Conservation (phyloP, 768 basidiomycete species). For the Russula foetens region DNA sequence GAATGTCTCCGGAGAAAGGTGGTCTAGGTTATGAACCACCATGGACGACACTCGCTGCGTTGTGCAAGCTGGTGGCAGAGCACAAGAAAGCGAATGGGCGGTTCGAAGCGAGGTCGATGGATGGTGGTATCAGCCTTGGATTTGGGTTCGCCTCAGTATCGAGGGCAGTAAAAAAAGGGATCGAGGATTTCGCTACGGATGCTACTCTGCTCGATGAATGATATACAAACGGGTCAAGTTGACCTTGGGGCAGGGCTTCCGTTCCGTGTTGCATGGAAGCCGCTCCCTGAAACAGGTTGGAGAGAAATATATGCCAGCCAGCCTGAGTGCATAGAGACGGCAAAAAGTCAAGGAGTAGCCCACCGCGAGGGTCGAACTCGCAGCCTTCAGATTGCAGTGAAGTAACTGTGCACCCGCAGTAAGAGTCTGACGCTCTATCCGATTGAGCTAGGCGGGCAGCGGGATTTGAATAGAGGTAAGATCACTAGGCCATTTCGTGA, state of each 20-base stretch:
- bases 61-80: conserved; percentile 31
- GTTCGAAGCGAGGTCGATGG: conserved; percentile 24
- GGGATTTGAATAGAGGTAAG: no score
- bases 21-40: conserved; percentile 32
- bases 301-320: no score
- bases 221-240: no score
- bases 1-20: conserved; percentile 27
- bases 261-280: neutral
- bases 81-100: conserved; percentile 24
- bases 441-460: conserved; percentile 57
- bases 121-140: conserved; percentile 22
- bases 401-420: conserved; percentile 19
- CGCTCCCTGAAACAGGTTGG: no score
- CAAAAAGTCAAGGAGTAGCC: conserved; percentile 29
- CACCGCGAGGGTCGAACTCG: conserved; percentile 60
- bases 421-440: conserved; percentile 64
- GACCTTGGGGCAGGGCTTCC: no score
- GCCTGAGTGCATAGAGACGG: no score
- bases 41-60: conserved; percentile 28
- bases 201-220: neutral
- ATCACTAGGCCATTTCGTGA: neutral
- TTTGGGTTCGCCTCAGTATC: conserved; percentile 22
- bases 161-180: conserved; percentile 23
- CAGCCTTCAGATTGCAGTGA: conserved; percentile 47
- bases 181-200: conserved; percentile 21